These are phyloP conservation scores for Termitomyces sp. DNA, from an alignment of 768 basidiomycete species.

Conservation along the genomic window DNA sequence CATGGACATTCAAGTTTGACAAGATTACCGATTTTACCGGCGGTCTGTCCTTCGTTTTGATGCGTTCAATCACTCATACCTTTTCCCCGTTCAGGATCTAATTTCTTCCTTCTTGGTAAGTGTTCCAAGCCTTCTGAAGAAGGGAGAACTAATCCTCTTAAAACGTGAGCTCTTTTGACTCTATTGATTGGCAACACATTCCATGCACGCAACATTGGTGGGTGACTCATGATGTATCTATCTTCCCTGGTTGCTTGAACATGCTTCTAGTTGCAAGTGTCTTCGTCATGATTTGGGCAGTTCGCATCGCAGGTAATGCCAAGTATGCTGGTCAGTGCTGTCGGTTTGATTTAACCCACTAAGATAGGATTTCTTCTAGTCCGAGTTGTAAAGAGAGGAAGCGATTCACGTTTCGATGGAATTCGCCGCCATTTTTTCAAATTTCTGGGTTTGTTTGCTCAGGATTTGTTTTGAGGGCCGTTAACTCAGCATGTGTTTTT, in stretches of 20 bases:
- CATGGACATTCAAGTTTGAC: conserved; percentile 67
- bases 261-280: neutral
- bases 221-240: neutral
- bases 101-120: neutral
- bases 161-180: neutral
- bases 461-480: neutral
- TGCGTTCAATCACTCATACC: neutral
- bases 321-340: neutral
- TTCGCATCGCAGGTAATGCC: neutral
- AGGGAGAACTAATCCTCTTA: too few relatives aligned
- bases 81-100: neutral
- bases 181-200: neutral
- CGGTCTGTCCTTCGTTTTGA: conserved; percentile 35
- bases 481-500: neutral
- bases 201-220: neutral
- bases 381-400: neutral
- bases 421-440: neutral
- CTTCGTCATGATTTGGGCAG: neutral
- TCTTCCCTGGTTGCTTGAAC: too few relatives aligned
- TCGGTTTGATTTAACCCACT: neutral
- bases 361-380: neutral
- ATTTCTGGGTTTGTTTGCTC: neutral
- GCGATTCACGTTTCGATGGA: neutral
- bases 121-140: neutral
- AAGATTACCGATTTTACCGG: conserved; percentile 71